Conservation (phyloP, 805 yeast species). For the Metschnikowia peoriensis region DNA sequence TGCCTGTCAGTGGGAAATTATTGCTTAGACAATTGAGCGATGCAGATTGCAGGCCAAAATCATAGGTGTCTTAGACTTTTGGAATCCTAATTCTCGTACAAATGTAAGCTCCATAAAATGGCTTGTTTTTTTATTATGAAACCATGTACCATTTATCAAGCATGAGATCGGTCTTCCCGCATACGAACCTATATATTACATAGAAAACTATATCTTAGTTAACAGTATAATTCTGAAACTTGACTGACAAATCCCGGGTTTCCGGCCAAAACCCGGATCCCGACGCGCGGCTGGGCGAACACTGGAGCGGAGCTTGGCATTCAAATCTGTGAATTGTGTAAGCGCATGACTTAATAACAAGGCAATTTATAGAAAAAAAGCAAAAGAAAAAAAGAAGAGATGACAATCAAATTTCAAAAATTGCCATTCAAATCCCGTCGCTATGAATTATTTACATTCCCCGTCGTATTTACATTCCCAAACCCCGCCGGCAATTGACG, state of each 20-base stretch:
- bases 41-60: conserved; percentile 11
- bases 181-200: too few species aligned
- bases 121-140: too few species aligned
- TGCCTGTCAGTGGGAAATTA: conserved; percentile 1
- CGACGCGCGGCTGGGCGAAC: neutral
- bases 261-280: neutral
- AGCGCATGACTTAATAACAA: neutral
- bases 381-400: too few species aligned
- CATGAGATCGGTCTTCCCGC: too few species aligned
- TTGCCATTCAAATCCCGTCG: neutral
- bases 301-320: neutral
- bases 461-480: neutral
- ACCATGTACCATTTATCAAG: too few species aligned
- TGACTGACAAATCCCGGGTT: neutral
- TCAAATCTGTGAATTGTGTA: neutral
- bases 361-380: too few species aligned
- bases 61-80: neutral
- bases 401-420: neutral
- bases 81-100: neutral
- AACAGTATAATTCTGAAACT: too few species aligned
- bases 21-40: conserved; percentile 10
- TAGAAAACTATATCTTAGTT: too few species aligned
- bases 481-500: neutral
- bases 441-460: neutral
- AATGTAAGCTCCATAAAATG: too few species aligned